Evolutionary conservation across 1,284 basidiomycete genomes (phyloP), one percentile per base, ranked within the genome.

Genomic region (Trichosporon coremiiforme): DNA sequence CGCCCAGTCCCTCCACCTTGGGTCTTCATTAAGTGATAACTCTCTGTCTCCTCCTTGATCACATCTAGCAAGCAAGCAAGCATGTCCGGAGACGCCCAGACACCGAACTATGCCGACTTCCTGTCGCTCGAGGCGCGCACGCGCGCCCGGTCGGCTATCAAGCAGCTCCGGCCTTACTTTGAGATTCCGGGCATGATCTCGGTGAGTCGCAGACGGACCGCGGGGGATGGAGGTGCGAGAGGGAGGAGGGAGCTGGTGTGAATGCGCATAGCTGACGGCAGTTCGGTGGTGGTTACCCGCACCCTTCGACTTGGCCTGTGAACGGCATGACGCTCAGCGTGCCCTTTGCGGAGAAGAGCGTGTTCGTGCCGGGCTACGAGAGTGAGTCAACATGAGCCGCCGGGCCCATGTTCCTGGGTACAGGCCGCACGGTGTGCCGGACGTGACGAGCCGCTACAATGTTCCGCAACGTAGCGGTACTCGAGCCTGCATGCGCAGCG

Each of bases 291-390:
- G 78, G 79, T 13, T 73, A 72, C 35, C 78, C 78, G 15, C 77
- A 79, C 64, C 71, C 78, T 10, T 76, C 74, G 13, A 80, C 78
- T 12, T 79, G 75, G 74, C 79, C 79, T 7, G 74, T 79, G 31
- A 78, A 79, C 68, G 78, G 75, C 31, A 79, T 80, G 79, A 78
- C 78, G 29, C 68, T 79, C 1, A 77, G 75, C 0, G 66, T 80
- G 12, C 79, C 79, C 0, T 80, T 80, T 55, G 77, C 75, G 5
- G 60, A 70, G 22, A 76, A 77, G 66, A 75, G 75, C 5, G 78
- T 78, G 22, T 80, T 79, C 63, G 73, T 79, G 15, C 79, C 79
- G 2, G 79, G 78, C 10, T 77, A 74, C 68, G 68, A 71, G 5
- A 74, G 78, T 79, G 72, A 72, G 77, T 73, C 9, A 10, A 13